Base-by-base conservation (phyloP, 768 basidiomycete species). In the Clathrus columnatus region DNA sequence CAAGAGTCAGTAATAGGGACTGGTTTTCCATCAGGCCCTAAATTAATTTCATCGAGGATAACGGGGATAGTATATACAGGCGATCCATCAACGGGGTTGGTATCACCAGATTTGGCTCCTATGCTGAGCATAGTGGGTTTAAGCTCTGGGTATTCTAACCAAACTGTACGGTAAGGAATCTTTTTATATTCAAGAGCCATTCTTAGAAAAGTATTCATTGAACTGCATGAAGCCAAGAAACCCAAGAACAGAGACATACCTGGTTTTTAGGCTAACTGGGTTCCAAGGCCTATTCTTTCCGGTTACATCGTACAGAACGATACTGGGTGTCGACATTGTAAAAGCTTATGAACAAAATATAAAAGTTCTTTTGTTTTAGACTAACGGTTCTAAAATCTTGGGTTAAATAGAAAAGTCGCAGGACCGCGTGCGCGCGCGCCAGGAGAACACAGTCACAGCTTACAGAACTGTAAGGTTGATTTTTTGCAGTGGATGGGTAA, bases 1-100 rank as follows among this genome's bases (percentile, higher is more conserved):
- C 65, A 59, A 0, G 79, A 80, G 28, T 81, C 75, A 8, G 71
- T 59, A 27, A 81, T 30, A 5, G 65, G 54, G 1, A 62, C 57
- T 5, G 67, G 68, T 5, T 75, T 78, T 29, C 63, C 63, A 23
- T n/a, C 6, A 14, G 58, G 29, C 2, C 29, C 44, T 18, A 24
- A 11, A 1, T 72, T 69, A 20, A 73, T 75, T 0, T 80, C 77
- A 60, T 82, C 79, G 59, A 73, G 62, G 52, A 83, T 78, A 26
- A 73, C 68, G 0, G 82, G 81, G 0, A 79, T 65, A 10, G 76
- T 79, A 64, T 79, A 78, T 36, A 57, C 57, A 1, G 62, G 68
- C 8, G 49, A 72, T 3, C 84, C 84, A 53, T 87, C 83, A 36
- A n/a, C n/a, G 43, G 72, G 70, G 7, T 76, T 74, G 8, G 18